Base-by-base conservation (phyloP, 2,329 filamentous ascomycete genomes). In the Aspergillus novofumigatus region DNA sequence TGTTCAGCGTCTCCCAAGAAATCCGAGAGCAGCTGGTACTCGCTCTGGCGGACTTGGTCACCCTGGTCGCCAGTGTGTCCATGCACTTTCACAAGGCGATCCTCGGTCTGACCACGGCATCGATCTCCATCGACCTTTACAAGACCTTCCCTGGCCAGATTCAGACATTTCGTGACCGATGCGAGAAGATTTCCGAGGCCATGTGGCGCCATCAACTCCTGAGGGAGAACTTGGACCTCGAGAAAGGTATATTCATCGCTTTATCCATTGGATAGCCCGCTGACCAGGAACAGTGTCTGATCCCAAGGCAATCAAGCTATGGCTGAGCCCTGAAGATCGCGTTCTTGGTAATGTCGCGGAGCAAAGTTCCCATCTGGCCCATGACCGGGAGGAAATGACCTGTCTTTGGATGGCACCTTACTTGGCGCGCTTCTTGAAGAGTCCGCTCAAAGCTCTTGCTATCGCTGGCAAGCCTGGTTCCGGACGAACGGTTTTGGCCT, bases 391-490 rank as follows among this genome's bases (percentile, higher is more conserved):
- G 49, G 80, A 83, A 58, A 78, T 78, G 59, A 84, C 81, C 25
- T 83, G 81, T 58, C 71, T 82, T 44, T 84, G 81, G 81, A 77
- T 83, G 59, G 73, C 77, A 25, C 76, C 78, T 44, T 72, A 79
- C 32, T 66, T 83, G 25, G 72, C 72, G n/a, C 74, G 75, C 9
- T 84, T 84, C 56, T 60, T 79, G 38, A 78, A 80, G 52, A 76
- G 77, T 47, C 64, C 73, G 0, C 70, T 80, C 29, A 71, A 73
- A 11, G 69, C 76, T 2, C 67, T 84, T 32, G 62, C 77, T 23
- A 72, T 84, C 45, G 78, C 74, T 28, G 74, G 74, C 21, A 66
- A 69, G 50, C 62, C 72, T 10, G 75, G 74, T 5, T 73, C 72
- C 3, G 75, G 75, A 41, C 77, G 75, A 63, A 72, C 72, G 1